phyloP scores from a whole-genome alignment of 2,329 filamentous ascomycete species.

The Simplicillium aogashimaense region DNA sequence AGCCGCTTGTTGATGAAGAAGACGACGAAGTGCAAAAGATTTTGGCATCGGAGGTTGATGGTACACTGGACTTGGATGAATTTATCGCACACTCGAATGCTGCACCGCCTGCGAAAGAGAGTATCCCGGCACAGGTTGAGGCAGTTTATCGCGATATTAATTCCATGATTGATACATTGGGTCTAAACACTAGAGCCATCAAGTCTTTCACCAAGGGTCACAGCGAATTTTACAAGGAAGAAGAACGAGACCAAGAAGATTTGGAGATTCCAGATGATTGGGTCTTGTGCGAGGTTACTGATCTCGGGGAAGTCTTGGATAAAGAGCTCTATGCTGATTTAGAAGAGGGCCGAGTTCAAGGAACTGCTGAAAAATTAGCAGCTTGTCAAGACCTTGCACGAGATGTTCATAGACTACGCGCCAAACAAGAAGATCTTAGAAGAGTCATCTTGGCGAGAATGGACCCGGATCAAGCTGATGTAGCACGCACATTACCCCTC shows the following conservation, averaged over 20 bases:
- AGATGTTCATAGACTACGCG: slow-evolving; percentile 62
- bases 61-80: slow-evolving; percentile 53
- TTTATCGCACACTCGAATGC: slow-evolving; percentile 56
- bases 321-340: slow-evolving; percentile 54
- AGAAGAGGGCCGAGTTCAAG: slow-evolving; percentile 56
- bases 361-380: slow-evolving; percentile 58
- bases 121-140: slow-evolving; percentile 53
- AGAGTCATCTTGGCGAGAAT: slow-evolving; percentile 61
- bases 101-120: slow-evolving; percentile 41
- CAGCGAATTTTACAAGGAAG: slow-evolving; percentile 39
- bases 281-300: slow-evolving; percentile 65
- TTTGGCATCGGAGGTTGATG: slow-evolving; percentile 48
- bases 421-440: slow-evolving; percentile 68
- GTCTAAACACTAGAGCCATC: slow-evolving; percentile 68
- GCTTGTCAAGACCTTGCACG: slow-evolving; percentile 57
- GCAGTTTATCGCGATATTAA: slow-evolving; percentile 72
- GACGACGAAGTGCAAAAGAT: slow-evolving; percentile 58
- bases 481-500: slow-evolving; percentile 61
- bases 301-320: slow-evolving; percentile 55
- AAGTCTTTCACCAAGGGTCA: slow-evolving; percentile 59
- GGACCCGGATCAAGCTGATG: slow-evolving; percentile 57
- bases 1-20: slow-evolving; percentile 55
- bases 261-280: slow-evolving; percentile 61
- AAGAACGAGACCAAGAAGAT: slow-evolving; percentile 52
- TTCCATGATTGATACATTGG: slow-evolving; percentile 88